Percentiles rank a stretch among this genome's conserved stretches.
Evolutionary conservation across 305 asterid genomes (phyloP).

Genomic region (Fraxinus platypoda): DNA sequence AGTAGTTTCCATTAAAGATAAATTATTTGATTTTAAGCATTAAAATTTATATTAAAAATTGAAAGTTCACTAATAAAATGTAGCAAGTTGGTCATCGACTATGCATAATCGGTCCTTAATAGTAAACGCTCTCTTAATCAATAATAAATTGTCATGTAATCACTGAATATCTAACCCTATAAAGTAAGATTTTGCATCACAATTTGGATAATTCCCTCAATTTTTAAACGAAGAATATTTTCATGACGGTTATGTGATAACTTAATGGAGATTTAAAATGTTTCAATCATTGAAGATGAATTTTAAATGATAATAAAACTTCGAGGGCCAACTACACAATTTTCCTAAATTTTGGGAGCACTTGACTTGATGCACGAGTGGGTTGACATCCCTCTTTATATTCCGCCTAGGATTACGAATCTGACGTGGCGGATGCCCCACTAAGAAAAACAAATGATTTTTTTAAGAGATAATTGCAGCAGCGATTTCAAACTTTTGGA

Average conservation of each 20-base stretch:
- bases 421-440: conserved; percentile 10
- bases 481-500: too few relatives aligned
- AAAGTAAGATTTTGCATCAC: background rate
- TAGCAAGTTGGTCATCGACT: background rate
- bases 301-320: background rate
- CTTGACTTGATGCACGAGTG: background rate
- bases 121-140: background rate
- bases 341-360: background rate
- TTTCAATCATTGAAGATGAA: background rate
- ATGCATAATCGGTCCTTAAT: background rate
- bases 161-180: background rate
- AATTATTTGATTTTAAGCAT: background rate
- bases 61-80: background rate
- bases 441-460: background rate
- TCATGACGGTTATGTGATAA: background rate
- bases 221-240: background rate
- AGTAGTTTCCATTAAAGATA: background rate
- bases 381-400: background rate
- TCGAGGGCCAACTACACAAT: background rate
- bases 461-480: too few relatives aligned
- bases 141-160: background rate
- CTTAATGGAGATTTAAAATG: background rate
- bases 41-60: background rate
- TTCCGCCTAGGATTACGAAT: background rate
- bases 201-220: background rate